These are phyloP conservation scores for Hypoxylon subgilvum DNA, from an alignment of 495 filamentous ascomycete genomes.

Conservation along the genomic window DNA sequence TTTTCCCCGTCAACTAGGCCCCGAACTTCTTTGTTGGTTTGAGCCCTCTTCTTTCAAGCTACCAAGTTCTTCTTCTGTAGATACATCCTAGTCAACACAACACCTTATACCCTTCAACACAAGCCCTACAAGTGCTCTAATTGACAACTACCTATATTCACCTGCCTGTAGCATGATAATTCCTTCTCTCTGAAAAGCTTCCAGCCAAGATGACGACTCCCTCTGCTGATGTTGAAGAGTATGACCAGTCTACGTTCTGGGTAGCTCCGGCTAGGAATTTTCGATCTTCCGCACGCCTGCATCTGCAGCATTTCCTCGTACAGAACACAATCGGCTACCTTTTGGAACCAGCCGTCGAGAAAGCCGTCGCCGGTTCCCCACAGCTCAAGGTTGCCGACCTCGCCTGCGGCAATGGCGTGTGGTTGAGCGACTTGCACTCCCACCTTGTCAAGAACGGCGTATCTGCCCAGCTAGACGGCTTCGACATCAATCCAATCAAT, in stretches of 20 bases:
- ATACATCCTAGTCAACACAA: too few species aligned
- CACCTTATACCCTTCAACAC: too few species aligned
- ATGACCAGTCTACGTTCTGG: constrained; percentile 29
- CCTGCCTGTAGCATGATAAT: too few species aligned
- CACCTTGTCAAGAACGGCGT: constrained; percentile 22
- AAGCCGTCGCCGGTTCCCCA: background rate
- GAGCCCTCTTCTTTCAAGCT: too few species aligned
- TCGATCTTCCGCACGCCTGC: constrained; percentile 30
- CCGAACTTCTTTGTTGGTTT: too few species aligned
- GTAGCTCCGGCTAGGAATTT: constrained; percentile 29
- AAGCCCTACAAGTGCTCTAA: too few species aligned
- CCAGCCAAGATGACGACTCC: constrained; percentile 10
- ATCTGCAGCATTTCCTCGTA: constrained; percentile 30
- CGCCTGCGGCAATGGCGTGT: constrained; percentile 36
- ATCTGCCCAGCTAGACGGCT: constrained; percentile 45
- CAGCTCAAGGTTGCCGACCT: constrained; percentile 31
- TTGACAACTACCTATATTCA: too few species aligned
- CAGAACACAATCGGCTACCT: constrained; percentile 33
- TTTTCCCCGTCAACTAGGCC: too few species aligned
- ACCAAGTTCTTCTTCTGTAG: too few species aligned
- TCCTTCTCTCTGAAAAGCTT: too few species aligned
- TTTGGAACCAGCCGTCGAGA: constrained; percentile 16
- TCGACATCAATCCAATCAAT: constrained; percentile 44
- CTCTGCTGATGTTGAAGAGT: constrained; percentile 1
- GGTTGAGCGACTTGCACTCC: constrained; percentile 17